Percentiles rank a stretch among this genome's conserved stretches.
These are phyloP conservation scores for Emmonsia crescens DNA, from an alignment of 2,329 filamentous ascomycete genomes.

Conservation along the genomic window DNA sequence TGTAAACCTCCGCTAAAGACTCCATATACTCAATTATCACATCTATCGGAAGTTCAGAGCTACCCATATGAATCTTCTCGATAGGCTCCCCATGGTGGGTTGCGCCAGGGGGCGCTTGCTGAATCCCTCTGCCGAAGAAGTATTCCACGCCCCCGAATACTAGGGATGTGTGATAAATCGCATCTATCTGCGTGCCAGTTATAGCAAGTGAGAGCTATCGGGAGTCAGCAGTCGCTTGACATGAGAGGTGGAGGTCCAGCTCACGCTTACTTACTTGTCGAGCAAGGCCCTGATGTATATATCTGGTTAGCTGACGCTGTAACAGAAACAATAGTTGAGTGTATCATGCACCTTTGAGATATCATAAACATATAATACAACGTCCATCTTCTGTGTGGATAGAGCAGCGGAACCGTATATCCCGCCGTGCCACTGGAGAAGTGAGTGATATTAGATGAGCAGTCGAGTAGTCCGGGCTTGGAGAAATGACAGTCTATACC, in stretches of 20 bases:
- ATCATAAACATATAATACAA: slow-evolving; percentile 69
- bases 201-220: slow-evolving; percentile 45
- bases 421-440: neutral
- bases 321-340: slow-evolving; percentile 1
- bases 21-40: slow-evolving; percentile 80
- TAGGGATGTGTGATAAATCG: slow-evolving; percentile 89
- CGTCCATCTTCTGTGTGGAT: slow-evolving; percentile 47
- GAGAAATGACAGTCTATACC: neutral
- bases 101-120: slow-evolving; percentile 65
- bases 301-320: slow-evolving; percentile 1
- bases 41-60: slow-evolving; percentile 66
- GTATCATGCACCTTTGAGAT: slow-evolving; percentile 45
- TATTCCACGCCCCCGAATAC: slow-evolving; percentile 79
- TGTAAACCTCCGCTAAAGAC: slow-evolving; percentile 72
- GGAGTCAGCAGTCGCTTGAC: neutral
- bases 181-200: slow-evolving; percentile 66
- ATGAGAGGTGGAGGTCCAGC: neutral
- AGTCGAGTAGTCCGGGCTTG: neutral
- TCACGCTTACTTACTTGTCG: slow-evolving; percentile 31
- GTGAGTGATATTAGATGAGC: neutral
- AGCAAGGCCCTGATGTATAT: slow-evolving; percentile 40
- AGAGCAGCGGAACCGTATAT: neutral
- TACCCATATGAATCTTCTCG: slow-evolving; percentile 63
- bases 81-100: slow-evolving; percentile 83
- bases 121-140: slow-evolving; percentile 78